These are phyloP conservation scores for Exophiala phaeomuriformis DNA, from an alignment of 2,329 filamentous ascomycete species.

Conservation along the genomic window DNA sequence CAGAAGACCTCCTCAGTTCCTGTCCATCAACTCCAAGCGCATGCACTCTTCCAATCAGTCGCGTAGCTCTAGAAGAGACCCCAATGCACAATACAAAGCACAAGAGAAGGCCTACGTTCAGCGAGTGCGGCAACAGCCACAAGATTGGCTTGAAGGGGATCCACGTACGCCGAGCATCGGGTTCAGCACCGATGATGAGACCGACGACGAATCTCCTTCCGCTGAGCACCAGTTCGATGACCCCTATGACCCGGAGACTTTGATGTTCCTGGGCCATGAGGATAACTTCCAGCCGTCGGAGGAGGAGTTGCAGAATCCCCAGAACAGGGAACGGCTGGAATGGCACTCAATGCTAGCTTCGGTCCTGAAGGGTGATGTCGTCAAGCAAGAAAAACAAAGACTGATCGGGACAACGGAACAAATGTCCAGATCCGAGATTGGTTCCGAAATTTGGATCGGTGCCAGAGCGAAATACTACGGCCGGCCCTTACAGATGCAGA, in stretches of 20 bases:
- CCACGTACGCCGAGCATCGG: slow-evolving; percentile 61
- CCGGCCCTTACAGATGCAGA: slow-evolving; percentile 73
- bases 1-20: slow-evolving; percentile 49
- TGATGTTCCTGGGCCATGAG: slow-evolving; percentile 77
- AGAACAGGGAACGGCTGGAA: slow-evolving; percentile 82
- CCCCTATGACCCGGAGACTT: slow-evolving; percentile 80
- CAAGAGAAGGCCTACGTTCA: slow-evolving; percentile 95
- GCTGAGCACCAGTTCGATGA: slow-evolving; percentile 81
- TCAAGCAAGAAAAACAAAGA: slow-evolving; percentile 95
- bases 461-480: slow-evolving; percentile 78
- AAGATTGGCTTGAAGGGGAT: slow-evolving; percentile 63
- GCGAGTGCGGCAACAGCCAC: slow-evolving; percentile 73
- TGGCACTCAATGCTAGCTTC: slow-evolving; percentile 98
- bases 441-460: slow-evolving; percentile 76
- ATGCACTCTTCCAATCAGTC: slow-evolving; percentile 50
- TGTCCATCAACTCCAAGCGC: slow-evolving; percentile 41
- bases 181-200: slow-evolving; percentile 47
- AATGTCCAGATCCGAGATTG: slow-evolving; percentile 61
- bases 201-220: slow-evolving; percentile 82
- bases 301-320: slow-evolving; percentile 81
- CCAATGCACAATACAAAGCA: slow-evolving; percentile 66
- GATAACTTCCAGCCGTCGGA: slow-evolving; percentile 81
- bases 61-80: slow-evolving; percentile 51
- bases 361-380: slow-evolving; percentile 90
- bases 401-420: slow-evolving; percentile 74